Percentiles rank a stretch among this genome's conserved stretches.
These are phyloP conservation scores for Penstemon newberryi DNA, from an alignment of 257 asterid species.

Conservation along the genomic window DNA sequence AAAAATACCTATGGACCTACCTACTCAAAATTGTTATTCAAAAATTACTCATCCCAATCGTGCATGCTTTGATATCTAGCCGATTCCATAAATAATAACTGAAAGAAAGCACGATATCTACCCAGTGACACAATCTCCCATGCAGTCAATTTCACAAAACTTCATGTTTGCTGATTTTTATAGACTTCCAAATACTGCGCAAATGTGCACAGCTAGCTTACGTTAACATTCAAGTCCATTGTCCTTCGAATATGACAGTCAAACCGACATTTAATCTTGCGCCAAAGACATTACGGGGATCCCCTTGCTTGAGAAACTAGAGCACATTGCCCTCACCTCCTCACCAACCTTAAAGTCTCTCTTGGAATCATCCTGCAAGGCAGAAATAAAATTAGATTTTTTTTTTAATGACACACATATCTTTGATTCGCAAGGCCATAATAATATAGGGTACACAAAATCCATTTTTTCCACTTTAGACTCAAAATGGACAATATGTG, in stretches of 20 bases:
- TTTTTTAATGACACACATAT: neutral
- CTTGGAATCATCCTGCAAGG: constrained; percentile 47
- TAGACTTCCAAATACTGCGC: neutral
- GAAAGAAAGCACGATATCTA: neutral
- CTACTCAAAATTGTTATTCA: constrained; percentile 31
- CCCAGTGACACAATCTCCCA: neutral
- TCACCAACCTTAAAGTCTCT: constrained; percentile 71
- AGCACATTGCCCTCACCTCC: constrained; percentile 61
- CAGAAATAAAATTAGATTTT: constrained; percentile 8
- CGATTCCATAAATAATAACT: neutral
- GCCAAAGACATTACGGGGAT: constrained; percentile 75
- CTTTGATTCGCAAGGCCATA: too few species aligned
- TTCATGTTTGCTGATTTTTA: constrained; percentile 3
- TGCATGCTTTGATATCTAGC: constrained; percentile 13
- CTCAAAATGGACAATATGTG: neutral
- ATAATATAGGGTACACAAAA: too few species aligned
- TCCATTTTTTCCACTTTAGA: neutral
- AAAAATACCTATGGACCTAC: constrained; percentile 10
- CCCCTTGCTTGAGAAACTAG: constrained; percentile 85
- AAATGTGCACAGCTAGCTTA: neutral
- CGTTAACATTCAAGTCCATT: constrained; percentile 14
- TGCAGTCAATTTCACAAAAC: constrained; percentile 12
- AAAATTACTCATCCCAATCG: neutral
- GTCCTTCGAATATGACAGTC: neutral
- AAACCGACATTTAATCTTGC: constrained; percentile 32